These are phyloP conservation scores for Venturia effusa DNA, from an alignment of 2,329 filamentous ascomycete genomes.

Conservation along the genomic window DNA sequence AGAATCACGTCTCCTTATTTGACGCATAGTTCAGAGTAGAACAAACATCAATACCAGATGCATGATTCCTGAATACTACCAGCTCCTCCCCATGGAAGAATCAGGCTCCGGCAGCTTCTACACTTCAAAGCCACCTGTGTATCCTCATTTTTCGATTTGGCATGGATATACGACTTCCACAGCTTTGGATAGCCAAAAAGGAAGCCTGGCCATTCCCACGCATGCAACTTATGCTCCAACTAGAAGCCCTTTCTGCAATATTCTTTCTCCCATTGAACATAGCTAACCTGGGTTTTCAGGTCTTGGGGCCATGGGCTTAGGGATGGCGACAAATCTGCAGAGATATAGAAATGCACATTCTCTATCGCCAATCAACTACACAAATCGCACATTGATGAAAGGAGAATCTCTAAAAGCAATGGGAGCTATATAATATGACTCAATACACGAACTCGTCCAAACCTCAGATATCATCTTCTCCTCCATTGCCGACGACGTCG, in stretches of 20 bases:
- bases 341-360: background rate
- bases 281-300: background rate
- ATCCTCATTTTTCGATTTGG: too few relatives aligned
- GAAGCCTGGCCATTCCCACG: too few relatives aligned
- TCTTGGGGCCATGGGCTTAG: background rate
- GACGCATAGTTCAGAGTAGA: background rate
- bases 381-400: slow-evolving; percentile 38
- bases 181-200: too few relatives aligned
- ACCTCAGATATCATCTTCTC: slow-evolving; percentile 21
- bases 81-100: too few relatives aligned
- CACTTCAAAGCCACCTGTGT: too few relatives aligned
- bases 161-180: too few relatives aligned
- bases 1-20: background rate
- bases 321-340: background rate
- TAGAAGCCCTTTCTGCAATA: too few relatives aligned
- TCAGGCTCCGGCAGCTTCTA: too few relatives aligned
- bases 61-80: background rate
- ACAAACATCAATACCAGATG: background rate
- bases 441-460: slow-evolving; percentile 16
- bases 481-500: slow-evolving; percentile 34
- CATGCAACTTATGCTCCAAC: too few relatives aligned
- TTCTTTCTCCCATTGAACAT: too few relatives aligned
- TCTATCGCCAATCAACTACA: slow-evolving; percentile 26
- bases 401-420: slow-evolving; percentile 25
- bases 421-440: slow-evolving; percentile 16